Conservation (phyloP, 352 stramenopile genomes). For the Globisporangium perplexum region DNA sequence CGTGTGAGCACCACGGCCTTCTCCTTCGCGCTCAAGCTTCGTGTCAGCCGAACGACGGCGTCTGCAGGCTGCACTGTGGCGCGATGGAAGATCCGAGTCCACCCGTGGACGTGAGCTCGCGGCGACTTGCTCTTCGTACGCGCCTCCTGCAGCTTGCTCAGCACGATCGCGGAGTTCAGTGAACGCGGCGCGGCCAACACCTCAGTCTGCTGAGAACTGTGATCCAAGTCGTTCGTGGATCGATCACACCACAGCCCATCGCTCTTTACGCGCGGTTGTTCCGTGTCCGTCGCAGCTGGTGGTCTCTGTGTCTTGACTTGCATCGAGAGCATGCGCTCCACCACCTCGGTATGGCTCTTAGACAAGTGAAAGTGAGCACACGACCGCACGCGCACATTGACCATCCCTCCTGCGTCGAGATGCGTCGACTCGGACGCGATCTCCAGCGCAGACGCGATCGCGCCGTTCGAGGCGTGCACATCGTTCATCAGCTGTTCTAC, state of each 20-base stretch:
- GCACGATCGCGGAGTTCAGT: too few relatives aligned
- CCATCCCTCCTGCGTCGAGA: background rate
- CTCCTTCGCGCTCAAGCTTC: background rate
- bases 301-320: background rate
- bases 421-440: background rate
- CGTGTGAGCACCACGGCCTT: background rate
- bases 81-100: too few relatives aligned
- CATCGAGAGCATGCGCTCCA: background rate
- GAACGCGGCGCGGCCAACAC: too few relatives aligned
- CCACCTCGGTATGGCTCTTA: background rate
- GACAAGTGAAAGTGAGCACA: background rate
- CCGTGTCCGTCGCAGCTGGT: too few relatives aligned
- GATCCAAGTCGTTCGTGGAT: too few relatives aligned
- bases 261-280: too few relatives aligned
- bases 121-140: too few relatives aligned
- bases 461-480: background rate
- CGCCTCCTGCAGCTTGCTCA: too few relatives aligned
- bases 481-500: background rate
- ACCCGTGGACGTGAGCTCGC: background rate
- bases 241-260: too few relatives aligned
- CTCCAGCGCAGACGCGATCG: background rate
- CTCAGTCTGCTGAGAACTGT: too few relatives aligned
- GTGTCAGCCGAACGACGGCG: background rate
- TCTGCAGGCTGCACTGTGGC: background rate
- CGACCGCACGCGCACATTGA: background rate